Conservation (phyloP, 176 grass and related monocot species). For the Carex pumila region DNA sequence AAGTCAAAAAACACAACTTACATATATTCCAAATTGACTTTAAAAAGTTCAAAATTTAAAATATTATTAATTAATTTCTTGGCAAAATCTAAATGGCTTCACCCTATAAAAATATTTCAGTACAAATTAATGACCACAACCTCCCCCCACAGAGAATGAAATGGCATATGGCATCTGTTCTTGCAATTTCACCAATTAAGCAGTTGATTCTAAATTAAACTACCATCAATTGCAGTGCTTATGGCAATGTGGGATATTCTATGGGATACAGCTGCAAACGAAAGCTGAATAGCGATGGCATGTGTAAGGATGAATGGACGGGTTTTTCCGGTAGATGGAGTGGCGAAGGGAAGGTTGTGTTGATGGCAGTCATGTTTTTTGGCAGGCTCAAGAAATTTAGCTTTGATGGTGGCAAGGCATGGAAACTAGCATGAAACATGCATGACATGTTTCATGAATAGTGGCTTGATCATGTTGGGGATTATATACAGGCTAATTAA, state of each 20-base stretch:
- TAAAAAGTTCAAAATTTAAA: background rate
- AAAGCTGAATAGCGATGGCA: slow-evolving; percentile 25
- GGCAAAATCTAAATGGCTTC: too few relatives aligned
- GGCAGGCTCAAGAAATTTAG: slow-evolving; percentile 81
- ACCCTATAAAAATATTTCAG: too few relatives aligned
- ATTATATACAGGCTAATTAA: background rate
- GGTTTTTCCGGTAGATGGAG: slow-evolving; percentile 66
- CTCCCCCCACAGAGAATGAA: background rate
- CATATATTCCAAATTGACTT: background rate
- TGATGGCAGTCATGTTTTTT: slow-evolving; percentile 63
- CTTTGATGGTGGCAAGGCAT: slow-evolving; percentile 28
- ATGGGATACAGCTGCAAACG: slow-evolving; percentile 62
- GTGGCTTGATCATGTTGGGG: background rate
- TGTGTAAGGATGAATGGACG: slow-evolving; percentile 40
- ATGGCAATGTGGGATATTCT: slow-evolving; percentile 56
- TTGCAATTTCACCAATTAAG: background rate
- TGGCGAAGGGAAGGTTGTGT: slow-evolving; percentile 33
- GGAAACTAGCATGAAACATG: slow-evolving; percentile 30
- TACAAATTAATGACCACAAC: too few relatives aligned
- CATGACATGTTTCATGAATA: background rate
- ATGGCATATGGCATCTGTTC: background rate
- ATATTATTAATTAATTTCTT: too few relatives aligned
- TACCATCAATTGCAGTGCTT: slow-evolving; percentile 41
- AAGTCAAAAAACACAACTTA: background rate
- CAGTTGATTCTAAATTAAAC: background rate